A percentile compares a stretch with the other conserved stretches of the same genome.
Conservation (phyloP, 2,329 filamentous ascomycete species). For the Scedosporium aurantiacum region DNA sequence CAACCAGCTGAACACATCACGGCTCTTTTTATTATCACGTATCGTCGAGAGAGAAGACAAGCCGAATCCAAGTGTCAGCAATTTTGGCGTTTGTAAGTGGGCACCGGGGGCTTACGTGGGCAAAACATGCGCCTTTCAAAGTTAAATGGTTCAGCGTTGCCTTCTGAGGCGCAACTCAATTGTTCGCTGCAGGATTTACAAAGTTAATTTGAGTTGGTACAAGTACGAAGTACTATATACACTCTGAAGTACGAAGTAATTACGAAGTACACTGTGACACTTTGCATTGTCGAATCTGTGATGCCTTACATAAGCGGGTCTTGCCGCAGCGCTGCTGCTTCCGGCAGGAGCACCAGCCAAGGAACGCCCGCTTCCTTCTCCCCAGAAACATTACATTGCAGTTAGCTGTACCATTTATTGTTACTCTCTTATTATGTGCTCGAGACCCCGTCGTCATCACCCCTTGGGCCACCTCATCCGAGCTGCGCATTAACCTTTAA, state of each 20-base stretch:
- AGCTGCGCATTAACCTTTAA: neutral
- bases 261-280: neutral
- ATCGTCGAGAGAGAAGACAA: too few relatives aligned
- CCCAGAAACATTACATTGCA: neutral
- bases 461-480: neutral
- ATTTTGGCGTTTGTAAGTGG: too few relatives aligned
- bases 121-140: neutral
- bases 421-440: constrained; percentile 9
- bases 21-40: too few relatives aligned
- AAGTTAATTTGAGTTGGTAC: too few relatives aligned
- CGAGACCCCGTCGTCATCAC: constrained; percentile 11
- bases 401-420: constrained; percentile 6
- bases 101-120: neutral
- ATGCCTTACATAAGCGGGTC: neutral
- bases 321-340: neutral
- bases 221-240: too few relatives aligned
- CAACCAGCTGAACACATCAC: too few relatives aligned
- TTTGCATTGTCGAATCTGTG: neutral
- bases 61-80: too few relatives aligned
- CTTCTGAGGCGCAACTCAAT: too few relatives aligned
- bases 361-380: neutral
- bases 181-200: too few relatives aligned
- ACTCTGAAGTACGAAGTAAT: too few relatives aligned
- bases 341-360: constrained; percentile 1
- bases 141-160: too few relatives aligned